Conservation (phyloP, 1,139 yeast genomes). For the Zygoascus sp. region DNA sequence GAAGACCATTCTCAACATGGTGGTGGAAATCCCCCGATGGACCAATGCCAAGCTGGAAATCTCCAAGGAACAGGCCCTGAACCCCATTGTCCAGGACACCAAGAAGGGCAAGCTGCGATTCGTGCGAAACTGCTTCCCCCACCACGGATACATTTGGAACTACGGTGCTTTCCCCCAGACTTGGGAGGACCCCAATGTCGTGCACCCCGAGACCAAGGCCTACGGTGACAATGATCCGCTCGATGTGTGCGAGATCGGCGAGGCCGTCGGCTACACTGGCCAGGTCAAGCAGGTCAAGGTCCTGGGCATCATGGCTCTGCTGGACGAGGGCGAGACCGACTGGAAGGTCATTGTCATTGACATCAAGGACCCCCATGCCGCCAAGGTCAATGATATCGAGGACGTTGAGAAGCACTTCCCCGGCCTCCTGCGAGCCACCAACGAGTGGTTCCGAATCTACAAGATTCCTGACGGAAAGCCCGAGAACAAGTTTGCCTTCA, state of each 20-base stretch:
- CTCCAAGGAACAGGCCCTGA: slow-evolving; percentile 63
- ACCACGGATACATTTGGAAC: slow-evolving; percentile 92
- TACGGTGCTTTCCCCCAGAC: slow-evolving; percentile 99
- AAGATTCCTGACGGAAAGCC: slow-evolving; percentile 95
- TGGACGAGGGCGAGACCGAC: slow-evolving; percentile 97
- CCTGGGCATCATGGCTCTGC: slow-evolving; percentile 86
- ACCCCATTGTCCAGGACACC: slow-evolving; percentile 91
- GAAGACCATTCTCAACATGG: slow-evolving; percentile 72
- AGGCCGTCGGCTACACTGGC: slow-evolving; percentile 60
- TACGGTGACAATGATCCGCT: slow-evolving; percentile 95
- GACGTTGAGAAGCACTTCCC: slow-evolving; percentile 85
- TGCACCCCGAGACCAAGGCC: slow-evolving; percentile 46
- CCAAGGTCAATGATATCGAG: slow-evolving; percentile 66
- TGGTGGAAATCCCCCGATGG: slow-evolving; percentile 95
- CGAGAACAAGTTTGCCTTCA: slow-evolving; percentile 77
- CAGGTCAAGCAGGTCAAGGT: slow-evolving; percentile 81
- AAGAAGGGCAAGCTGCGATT: slow-evolving; percentile 83
- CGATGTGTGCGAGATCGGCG: slow-evolving; percentile 93
- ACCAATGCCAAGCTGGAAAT: slow-evolving; percentile 92
- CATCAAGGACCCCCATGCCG: slow-evolving; percentile 72
- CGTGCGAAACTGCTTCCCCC: slow-evolving; percentile 91
- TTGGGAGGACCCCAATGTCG: slow-evolving; percentile 72
- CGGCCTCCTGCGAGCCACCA: slow-evolving; percentile 76
- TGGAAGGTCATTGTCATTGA: slow-evolving; percentile 94
- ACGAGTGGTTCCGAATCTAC: slow-evolving; percentile 92